Evolutionary conservation across 2,329 filamentous ascomycete genomes (phyloP).

Genomic region (Nemania sp.): DNA sequence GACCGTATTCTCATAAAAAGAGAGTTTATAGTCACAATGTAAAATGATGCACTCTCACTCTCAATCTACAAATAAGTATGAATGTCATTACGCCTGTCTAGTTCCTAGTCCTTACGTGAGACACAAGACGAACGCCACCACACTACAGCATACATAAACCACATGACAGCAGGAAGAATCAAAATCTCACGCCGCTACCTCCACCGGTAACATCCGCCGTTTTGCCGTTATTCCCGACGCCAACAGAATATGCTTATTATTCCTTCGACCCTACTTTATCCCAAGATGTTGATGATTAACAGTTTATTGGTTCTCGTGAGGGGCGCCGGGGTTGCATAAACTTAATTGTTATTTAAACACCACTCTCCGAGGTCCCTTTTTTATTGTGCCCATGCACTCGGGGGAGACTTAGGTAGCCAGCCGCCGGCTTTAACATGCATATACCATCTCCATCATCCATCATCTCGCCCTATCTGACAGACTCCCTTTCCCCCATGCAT

Average conservation of each 20-base stretch:
- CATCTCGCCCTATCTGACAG: conserved; percentile 1
- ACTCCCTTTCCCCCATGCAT: conserved; percentile 3
- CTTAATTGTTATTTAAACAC: not conserved
- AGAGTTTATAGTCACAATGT: not conserved
- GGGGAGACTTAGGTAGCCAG: not conserved
- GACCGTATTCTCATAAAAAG: not conserved
- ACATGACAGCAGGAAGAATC: not conserved
- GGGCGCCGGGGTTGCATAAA: not conserved
- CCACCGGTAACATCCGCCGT: not conserved
- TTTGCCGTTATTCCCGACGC: conserved; percentile 8
- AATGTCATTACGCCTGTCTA: not conserved
- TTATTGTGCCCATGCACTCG: not conserved
- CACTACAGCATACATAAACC: too few relatives aligned
- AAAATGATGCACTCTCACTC: too few relatives aligned
- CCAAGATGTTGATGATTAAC: not conserved
- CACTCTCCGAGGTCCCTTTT: not conserved
- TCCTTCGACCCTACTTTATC: not conserved
- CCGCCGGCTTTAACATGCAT: not conserved
- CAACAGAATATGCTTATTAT: not conserved
- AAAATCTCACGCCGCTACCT: conserved; percentile 1
- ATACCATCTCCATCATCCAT: not conserved
- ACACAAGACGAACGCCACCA: not conserved
- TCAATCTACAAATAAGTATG: not conserved
- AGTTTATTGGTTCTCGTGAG: too few relatives aligned
- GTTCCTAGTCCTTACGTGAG: conserved; percentile 23